Evolutionary conservation across 2,329 filamentous ascomycete genomes (phyloP).

Genomic region (Neurospora sp.): DNA sequence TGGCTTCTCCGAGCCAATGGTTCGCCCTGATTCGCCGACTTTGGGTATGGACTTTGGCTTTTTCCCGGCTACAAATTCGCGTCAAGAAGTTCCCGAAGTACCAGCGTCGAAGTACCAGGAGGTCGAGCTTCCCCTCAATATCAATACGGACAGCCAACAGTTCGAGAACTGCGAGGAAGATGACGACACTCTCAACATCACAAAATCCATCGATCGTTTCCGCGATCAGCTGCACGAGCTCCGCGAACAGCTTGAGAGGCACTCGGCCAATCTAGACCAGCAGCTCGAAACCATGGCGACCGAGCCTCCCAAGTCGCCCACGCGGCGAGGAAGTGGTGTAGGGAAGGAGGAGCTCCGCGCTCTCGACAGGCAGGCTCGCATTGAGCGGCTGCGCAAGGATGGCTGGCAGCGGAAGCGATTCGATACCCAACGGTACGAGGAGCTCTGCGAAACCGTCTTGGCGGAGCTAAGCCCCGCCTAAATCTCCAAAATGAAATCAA

Average conservation of each 20-base stretch:
- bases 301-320: conserved; percentile 8
- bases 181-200: conserved; percentile 27
- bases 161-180: conserved; percentile 10
- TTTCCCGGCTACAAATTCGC: conserved; percentile 17
- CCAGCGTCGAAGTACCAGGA: conserved; percentile 16
- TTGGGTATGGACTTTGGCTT: conserved; percentile 43
- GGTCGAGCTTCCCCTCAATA: conserved; percentile 12
- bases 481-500: not conserved
- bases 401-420: conserved; percentile 50
- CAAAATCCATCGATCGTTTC: conserved; percentile 38
- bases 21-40: conserved; percentile 51
- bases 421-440: conserved; percentile 42
- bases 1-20: conserved; percentile 32
- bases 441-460: conserved; percentile 40
- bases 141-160: conserved; percentile 11
- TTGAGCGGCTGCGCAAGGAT: conserved; percentile 42
- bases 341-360: conserved; percentile 26
- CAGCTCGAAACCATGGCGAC: conserved; percentile 22
- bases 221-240: conserved; percentile 38
- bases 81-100: conserved; percentile 19
- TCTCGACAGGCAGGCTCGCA: conserved; percentile 38
- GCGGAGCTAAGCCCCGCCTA: conserved; percentile 33
- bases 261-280: conserved; percentile 36
- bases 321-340: conserved; percentile 13
- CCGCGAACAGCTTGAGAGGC: conserved; percentile 37